Percentiles rank a stretch among this genome's conserved stretches.
phyloP scores from a whole-genome alignment of 1,139 yeast genomes.

The Taiozyma sp. region DNA sequence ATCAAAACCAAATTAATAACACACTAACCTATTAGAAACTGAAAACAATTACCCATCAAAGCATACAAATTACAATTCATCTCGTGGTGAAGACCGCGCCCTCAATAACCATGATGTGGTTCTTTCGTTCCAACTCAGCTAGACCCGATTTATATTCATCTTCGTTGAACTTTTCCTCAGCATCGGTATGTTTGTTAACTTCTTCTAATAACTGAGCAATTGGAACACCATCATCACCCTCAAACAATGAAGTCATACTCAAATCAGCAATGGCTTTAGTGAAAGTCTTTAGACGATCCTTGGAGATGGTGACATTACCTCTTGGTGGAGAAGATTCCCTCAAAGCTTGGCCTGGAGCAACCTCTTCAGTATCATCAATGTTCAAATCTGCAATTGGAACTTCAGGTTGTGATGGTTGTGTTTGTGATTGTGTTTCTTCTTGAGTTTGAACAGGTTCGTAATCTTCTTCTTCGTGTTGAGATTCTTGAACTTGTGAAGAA shows the following conservation, averaged over 20 bases:
- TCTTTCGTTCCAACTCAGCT: slow-evolving; percentile 46
- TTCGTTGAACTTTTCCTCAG: slow-evolving; percentile 54
- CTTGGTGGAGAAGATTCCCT: neutral
- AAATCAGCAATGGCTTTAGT: slow-evolving; percentile 43
- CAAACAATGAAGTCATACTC: slow-evolving; percentile 41
- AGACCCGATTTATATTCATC: slow-evolving; percentile 54
- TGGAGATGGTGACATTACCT: slow-evolving; percentile 33
- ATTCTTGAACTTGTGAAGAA: slow-evolving; percentile 19
- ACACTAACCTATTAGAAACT: neutral
- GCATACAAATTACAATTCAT: neutral
- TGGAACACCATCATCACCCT: slow-evolving; percentile 41
- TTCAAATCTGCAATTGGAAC: neutral
- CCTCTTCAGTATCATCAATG: neutral
- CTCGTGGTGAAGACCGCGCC: slow-evolving; percentile 1
- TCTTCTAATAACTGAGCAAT: slow-evolving; percentile 38
- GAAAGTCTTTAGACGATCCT: slow-evolving; percentile 44
- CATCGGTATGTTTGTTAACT: slow-evolving; percentile 49
- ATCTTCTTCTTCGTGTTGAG: slow-evolving; percentile 23
- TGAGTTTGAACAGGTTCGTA: slow-evolving; percentile 14
- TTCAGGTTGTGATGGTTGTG: slow-evolving; percentile 3
- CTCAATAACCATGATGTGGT: slow-evolving; percentile 56
- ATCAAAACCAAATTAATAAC: neutral
- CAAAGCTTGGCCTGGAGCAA: slow-evolving; percentile 1
- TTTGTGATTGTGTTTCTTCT: slow-evolving; percentile 8
- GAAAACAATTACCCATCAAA: neutral